Evolutionary conservation across 306 rosid genomes (phyloP).

Genomic region (Cyclanthera cordifolia): DNA sequence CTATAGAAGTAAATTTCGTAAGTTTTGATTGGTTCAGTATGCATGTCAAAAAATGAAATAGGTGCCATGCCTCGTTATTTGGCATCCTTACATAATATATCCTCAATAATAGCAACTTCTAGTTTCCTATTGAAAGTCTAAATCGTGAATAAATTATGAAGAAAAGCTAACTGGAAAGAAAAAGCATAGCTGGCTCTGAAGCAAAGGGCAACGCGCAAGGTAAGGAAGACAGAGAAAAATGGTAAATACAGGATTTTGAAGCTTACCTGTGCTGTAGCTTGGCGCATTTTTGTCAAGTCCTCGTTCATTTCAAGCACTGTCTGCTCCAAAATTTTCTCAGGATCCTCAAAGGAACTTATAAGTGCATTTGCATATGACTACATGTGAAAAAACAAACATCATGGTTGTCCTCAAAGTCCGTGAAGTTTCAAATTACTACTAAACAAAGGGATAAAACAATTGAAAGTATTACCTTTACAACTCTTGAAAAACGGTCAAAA

Average conservation of each 20-base stretch:
- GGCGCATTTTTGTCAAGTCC: conserved; percentile 96
- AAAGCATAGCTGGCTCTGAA: neutral
- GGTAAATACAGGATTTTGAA: neutral
- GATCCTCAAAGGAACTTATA: conserved; percentile 82
- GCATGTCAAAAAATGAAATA: neutral
- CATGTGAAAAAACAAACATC: neutral
- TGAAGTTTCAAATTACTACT: neutral
- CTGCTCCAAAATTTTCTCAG: conserved; percentile 94
- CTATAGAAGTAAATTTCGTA: neutral
- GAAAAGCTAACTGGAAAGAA: neutral
- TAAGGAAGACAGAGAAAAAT: neutral
- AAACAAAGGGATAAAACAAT: neutral
- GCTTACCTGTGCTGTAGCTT: conserved; percentile 92
- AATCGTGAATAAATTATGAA: neutral
- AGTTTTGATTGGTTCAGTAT: neutral
- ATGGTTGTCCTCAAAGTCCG: neutral
- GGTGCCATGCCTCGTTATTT: neutral
- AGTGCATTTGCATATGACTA: conserved; percentile 96
- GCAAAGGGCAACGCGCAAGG: neutral
- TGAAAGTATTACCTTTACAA: conserved; percentile 55
- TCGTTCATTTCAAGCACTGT: conserved; percentile 93
- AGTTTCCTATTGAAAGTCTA: neutral
- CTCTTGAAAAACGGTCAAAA: conserved; percentile 83
- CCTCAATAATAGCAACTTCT: neutral
- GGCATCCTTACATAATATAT: neutral